phyloP scores from a whole-genome alignment of 164 flowering plant genomes.

The Umbilicus rupestris region DNA sequence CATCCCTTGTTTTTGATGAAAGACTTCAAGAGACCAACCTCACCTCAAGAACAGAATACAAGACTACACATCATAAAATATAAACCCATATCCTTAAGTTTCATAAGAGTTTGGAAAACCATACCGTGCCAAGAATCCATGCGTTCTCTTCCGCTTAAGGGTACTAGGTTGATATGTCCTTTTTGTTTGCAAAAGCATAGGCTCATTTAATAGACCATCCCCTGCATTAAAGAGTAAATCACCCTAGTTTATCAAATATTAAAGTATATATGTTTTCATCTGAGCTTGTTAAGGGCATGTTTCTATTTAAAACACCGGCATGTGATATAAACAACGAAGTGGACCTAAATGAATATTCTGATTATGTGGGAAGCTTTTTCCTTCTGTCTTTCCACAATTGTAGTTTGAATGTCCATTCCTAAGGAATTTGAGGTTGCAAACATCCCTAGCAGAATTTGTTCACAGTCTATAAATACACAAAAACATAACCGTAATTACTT shows the following conservation, averaged over 20 bases:
- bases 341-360: no score
- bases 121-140: background rate
- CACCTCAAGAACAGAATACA: background rate
- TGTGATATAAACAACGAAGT: no score
- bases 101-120: background rate
- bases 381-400: no score
- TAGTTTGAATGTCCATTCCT: no score
- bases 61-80: background rate
- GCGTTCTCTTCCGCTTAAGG: slow-evolving; percentile 1
- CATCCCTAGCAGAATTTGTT: no score
- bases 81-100: background rate
- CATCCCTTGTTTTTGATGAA: background rate
- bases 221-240: background rate
- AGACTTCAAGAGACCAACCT: background rate
- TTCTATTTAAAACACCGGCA: no score
- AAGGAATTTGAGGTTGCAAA: no score
- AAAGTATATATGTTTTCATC: no score
- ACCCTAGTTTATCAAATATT: background rate
- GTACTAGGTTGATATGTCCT: slow-evolving; percentile 7
- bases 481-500: no score
- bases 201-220: slow-evolving; percentile 1
- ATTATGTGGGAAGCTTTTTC: no score
- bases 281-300: no score
- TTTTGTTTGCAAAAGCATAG: background rate
- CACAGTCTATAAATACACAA: no score